Base-by-base conservation (phyloP, 495 filamentous ascomycete genomes). In the Penicillium macrosclerotiorum region DNA sequence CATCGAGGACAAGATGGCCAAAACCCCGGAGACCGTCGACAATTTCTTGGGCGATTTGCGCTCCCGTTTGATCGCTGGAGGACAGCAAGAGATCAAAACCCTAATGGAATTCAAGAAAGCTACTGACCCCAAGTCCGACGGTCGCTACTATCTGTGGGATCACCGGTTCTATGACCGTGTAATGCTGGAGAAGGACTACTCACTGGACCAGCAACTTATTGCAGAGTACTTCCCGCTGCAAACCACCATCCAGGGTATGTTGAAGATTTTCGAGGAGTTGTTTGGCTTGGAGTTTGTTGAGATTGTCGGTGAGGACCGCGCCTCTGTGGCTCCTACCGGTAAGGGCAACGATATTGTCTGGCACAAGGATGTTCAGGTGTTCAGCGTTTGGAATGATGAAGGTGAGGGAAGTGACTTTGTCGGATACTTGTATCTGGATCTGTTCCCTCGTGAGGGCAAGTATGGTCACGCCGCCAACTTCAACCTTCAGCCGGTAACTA, bases 1-100 rank as follows among this genome's bases (percentile, higher is more conserved):
- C 24, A 87, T 98, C 34, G 92, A 96, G 64, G 88, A 93, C 47
- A 96, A 95, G 79, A 98, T 98, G 94, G 90, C 90, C 44, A 96
- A 97, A 76, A 86, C 82, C 1, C 83, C 90, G 0, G 80, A 89
- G 68, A 89, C 85, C 0, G 94, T 98, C 0, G 72, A 90, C 55
- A 79, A 81, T 42, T 96, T 98, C 67, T 65, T 98, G 14, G 81
- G 76, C 5, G 92, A 95, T 64, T 72, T 98, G 52, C 82, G 89
- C 45, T 66, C 68, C 8, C 80, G 86, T 32, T 72, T 98, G 37
- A 78, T 83, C 1, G 77, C 85, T 12, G 92, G 90, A 18, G 93
- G 92, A 12, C 63, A 74, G 55, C 80, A 85, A 62, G 93, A 98
- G 66, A 81, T 84, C 39, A 68, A 80, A 25, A 78, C 80, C 36